Percentiles rank a stretch among this genome's conserved stretches.
Conservation (phyloP, 2,329 filamentous ascomycete species). For the Exophiala viscosa region DNA sequence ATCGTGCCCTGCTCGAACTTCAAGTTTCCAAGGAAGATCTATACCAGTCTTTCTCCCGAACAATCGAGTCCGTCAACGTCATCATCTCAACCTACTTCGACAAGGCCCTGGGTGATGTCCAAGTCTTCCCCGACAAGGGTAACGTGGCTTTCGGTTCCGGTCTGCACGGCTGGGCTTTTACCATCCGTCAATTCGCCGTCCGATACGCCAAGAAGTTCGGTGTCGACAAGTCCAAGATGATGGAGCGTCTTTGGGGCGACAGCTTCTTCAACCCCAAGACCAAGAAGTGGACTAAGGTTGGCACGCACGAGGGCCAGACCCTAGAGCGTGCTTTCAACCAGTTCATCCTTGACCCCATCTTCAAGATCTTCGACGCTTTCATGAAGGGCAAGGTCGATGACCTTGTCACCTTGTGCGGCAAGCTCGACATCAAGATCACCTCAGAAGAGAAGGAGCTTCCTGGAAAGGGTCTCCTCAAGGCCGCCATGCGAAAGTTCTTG, state of each 20-base stretch:
- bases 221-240: constrained; percentile 99
- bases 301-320: constrained; percentile 75
- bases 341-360: constrained; percentile 99
- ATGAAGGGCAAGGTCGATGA: constrained; percentile 99
- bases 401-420: constrained; percentile 74
- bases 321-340: constrained; percentile 99
- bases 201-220: constrained; percentile 99
- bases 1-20: constrained; percentile 97
- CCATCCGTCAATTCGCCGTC: constrained; percentile 91
- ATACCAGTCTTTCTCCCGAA: constrained; percentile 99
- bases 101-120: constrained; percentile 93
- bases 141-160: constrained; percentile 99
- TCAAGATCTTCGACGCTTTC: constrained; percentile 94
- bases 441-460: constrained; percentile 86
- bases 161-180: constrained; percentile 99
- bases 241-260: constrained; percentile 99
- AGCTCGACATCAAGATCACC: constrained; percentile 91
- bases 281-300: constrained; percentile 98
- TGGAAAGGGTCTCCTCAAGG: constrained; percentile 97
- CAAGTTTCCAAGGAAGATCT: constrained; percentile 98
- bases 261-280: constrained; percentile 99
- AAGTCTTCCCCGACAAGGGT: constrained; percentile 96
- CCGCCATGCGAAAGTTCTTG: constrained; percentile 97
- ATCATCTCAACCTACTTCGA: constrained; percentile 99
- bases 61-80: constrained; percentile 99